Percentiles rank a stretch among this genome's conserved stretches.
Conservation (phyloP, 306 rosid species). For the Sicyos edulis region DNA sequence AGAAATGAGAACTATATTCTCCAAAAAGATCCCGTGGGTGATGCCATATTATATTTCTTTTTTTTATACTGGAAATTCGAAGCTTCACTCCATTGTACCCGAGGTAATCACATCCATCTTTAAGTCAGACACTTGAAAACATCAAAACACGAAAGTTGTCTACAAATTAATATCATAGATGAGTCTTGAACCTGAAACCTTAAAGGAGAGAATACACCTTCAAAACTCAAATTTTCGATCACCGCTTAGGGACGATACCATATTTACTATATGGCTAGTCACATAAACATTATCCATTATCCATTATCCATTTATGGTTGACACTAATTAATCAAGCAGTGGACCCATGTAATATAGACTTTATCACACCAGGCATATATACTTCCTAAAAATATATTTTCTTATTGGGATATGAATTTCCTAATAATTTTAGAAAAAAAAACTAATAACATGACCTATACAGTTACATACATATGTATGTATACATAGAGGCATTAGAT, state of each 20-base stretch:
- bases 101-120: no score
- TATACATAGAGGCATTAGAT: not conserved
- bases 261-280: constrained; percentile 7
- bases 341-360: constrained; percentile 13
- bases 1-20: no score
- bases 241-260: constrained; percentile 15
- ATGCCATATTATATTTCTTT: no score
- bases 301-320: constrained; percentile 5
- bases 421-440: not conserved
- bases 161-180: no score
- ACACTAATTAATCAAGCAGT: constrained; percentile 8
- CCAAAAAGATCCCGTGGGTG: no score
- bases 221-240: no score
- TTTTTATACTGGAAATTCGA: no score
- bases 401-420: not conserved
- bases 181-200: no score
- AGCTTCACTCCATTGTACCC: no score
- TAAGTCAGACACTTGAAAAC: no score
- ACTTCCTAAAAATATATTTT: not conserved
- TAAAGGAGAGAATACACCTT: no score
- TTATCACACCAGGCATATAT: constrained; percentile 8
- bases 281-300: not conserved
- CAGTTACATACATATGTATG: not conserved
- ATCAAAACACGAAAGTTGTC: no score
- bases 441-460: not conserved